Conservation (phyloP, 2,329 filamentous ascomycete genomes). For the Trichoderma afroharzianum region DNA sequence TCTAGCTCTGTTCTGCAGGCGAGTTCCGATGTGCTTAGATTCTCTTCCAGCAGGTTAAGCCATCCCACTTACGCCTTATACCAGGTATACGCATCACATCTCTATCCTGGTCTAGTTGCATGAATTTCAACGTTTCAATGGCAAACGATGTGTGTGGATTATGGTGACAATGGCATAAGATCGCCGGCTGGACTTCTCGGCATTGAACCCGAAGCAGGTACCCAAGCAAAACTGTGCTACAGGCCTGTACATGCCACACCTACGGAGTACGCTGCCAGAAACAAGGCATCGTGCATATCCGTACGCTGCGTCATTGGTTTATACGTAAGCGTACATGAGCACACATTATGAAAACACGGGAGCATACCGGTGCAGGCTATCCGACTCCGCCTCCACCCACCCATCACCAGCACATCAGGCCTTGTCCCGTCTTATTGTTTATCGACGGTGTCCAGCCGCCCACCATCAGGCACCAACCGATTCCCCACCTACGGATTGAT, state of each 20-base stretch:
- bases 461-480: not conserved
- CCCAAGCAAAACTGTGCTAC: not conserved
- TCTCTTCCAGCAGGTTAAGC: not conserved
- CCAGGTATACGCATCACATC: not conserved
- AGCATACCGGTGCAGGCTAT: not conserved
- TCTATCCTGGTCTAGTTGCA: not conserved
- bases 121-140: not conserved
- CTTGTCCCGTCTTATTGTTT: not conserved
- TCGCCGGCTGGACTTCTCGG: not conserved
- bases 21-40: not conserved
- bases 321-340: not conserved
- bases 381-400: not conserved
- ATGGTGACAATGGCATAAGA: not conserved
- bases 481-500: not conserved
- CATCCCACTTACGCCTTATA: not conserved
- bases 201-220: not conserved
- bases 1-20: not conserved
- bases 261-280: not conserved
- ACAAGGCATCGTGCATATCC: not conserved
- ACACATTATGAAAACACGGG: not conserved
- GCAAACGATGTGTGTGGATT: not conserved
- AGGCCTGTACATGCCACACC: not conserved
- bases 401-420: not conserved
- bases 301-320: not conserved
- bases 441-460: not conserved